Base-by-base conservation (phyloP, 1,284 basidiomycete species). In the Coniferiporia weirii region DNA sequence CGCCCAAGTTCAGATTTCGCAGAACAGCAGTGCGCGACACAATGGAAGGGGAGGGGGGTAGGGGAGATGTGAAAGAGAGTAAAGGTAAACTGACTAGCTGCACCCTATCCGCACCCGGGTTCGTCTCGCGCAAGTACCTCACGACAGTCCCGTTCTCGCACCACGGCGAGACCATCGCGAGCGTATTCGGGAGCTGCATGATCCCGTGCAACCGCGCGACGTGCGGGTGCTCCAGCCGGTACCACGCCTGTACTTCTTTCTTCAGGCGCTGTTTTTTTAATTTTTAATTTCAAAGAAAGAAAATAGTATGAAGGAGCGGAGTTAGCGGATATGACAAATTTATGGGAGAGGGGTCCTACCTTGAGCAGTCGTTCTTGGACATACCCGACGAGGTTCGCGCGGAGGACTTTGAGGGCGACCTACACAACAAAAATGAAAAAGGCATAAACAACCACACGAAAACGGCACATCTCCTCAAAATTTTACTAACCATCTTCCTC, bases 131-230 rank as follows among this genome's bases (percentile, higher is more conserved):
- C 53, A 83, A 66, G 64, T 81, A 83, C 35, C 75, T 68, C 56
- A 70, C 73, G 55, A 84, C 70, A 4, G 77, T 81, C 17, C 82
- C 82, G 56, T 84, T 82, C 51, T 77, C 74, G 64, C 79, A 82
- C 80, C 82, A 84, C 6, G 76, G 77, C 2, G 81, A 83, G 0
- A 84, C 81, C 81, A 83, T 83, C 9, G 77, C 81, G 36, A 83
- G 73, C 49, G 78, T 77, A 32, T 75, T 72, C 27, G 71, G 66
- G 2, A 73, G 75, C 64, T 80, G 79, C 13, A 80, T 66, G 53
- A 83, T 75, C 2, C 81, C 81, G 53, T 76, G 79, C 32, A 83
- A 65, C 52, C 76, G 76, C 32, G 75, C 78, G 48, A 83, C 72
- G 52, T 83, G 80, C 43, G 71, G 71, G 62, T 83, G 81, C 46